Evolutionary conservation across 2,329 filamentous ascomycete genomes (phyloP), one percentile per base, ranked within the genome.

Genomic region (Cladosporium sp.): DNA sequence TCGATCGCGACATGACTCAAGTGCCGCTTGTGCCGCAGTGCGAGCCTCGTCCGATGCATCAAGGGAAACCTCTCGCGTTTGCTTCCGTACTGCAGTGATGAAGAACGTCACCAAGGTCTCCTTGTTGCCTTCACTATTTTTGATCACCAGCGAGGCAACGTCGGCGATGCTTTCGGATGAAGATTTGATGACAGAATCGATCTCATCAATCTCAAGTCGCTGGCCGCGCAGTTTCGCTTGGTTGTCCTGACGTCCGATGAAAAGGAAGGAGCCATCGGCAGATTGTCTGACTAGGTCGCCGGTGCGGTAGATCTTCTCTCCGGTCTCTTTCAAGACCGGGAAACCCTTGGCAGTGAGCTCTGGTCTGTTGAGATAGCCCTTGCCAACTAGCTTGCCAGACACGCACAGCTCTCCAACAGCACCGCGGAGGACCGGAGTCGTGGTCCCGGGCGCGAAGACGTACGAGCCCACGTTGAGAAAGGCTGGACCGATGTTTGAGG

Each of bases 181-280:
- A 16, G 79, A 74, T 43, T 82, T 83, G 61, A 95, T 89, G 8
- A 86, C 81, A 45, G 91, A 84, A 60, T 95, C 93, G 68, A 96
- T 95, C 71, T 97, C 91, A 1, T 86, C 87, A 55, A 95, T 86
- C 63, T 97, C 92, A 1, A 97, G 77, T 11, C 91, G 79, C 66
- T 96, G 91, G 0, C 91, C 91, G 9, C 92, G 83, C 3, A 96
- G 77, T 67, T 97, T 97, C 57, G 95, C 85, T 69, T 97, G 91
- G 52, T 95, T 89, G 64, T 97, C 92, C 5, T 86, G 86, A 11
- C 92, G 82, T 2, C 92, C 91, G 2, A 95, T 75, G 64, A 96
- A 96, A 52, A 92, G 86, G 59, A 95, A 91, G 41, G 85, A 89
- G 1, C 82, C 84, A 66, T 96, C 86, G 49, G 89, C 77, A 7